Conservation (phyloP, 2,329 filamentous ascomycete genomes). For the Zymoseptoria brevis region DNA sequence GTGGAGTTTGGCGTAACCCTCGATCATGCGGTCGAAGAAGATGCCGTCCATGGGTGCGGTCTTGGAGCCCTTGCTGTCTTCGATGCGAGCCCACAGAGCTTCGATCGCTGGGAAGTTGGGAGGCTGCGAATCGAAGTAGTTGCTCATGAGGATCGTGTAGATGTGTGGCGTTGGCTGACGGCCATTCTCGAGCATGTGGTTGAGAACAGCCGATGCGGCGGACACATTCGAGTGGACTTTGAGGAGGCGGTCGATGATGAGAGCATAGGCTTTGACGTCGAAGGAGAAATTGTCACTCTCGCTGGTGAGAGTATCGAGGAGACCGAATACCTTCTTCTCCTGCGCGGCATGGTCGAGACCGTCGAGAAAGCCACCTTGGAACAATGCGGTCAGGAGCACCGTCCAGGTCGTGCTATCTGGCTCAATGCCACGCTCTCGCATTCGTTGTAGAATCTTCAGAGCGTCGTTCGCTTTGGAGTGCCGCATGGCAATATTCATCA, state of each 20-base stretch:
- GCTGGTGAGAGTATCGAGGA: constrained; percentile 52
- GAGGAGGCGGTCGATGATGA: constrained; percentile 60
- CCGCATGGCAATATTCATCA: constrained; percentile 28
- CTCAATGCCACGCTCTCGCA: constrained; percentile 36
- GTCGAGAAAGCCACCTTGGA: constrained; percentile 43
- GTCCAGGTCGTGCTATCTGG: constrained; percentile 59
- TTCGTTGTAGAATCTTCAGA: constrained; percentile 36
- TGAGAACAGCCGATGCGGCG: constrained; percentile 54
- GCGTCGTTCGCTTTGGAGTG: constrained; percentile 22
- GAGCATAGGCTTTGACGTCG: constrained; percentile 58
- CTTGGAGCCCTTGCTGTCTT: constrained; percentile 19
- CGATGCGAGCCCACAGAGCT: constrained; percentile 46
- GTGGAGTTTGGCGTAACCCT: constrained; percentile 50
- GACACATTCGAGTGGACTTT: constrained; percentile 37
- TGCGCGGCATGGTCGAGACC: constrained; percentile 43
- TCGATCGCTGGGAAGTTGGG: constrained; percentile 56
- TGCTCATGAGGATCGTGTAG: constrained; percentile 64
- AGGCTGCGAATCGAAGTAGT: constrained; percentile 52
- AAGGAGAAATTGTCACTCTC: constrained; percentile 40
- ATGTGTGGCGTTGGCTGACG: constrained; percentile 55
- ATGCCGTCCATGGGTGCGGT: constrained; percentile 39
- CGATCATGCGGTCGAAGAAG: constrained; percentile 64
- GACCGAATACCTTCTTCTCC: constrained; percentile 44
- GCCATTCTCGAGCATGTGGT: constrained; percentile 49
- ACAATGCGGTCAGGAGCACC: constrained; percentile 56